These are phyloP conservation scores for Aspergillus funiculosus DNA, from an alignment of 495 filamentous ascomycete species.

Conservation along the genomic window DNA sequence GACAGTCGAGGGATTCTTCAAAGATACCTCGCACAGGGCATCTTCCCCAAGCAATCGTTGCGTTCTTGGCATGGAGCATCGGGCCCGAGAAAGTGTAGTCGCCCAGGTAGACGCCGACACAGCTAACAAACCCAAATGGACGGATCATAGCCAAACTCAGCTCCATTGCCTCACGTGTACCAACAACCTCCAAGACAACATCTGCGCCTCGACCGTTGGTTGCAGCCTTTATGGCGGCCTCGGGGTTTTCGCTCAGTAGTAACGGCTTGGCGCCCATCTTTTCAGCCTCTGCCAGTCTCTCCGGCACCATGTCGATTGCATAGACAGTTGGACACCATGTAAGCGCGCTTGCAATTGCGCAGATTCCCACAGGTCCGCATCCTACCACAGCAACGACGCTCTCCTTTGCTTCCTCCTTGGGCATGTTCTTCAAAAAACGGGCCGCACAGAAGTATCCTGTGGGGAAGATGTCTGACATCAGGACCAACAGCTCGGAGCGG, in stretches of 20 bases:
- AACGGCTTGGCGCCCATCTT: slow-evolving; percentile 64
- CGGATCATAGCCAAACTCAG: slow-evolving; percentile 75
- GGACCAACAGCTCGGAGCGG: slow-evolving; percentile 60
- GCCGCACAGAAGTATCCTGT: slow-evolving; percentile 77
- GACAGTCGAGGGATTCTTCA: slow-evolving; percentile 59
- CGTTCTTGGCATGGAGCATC: slow-evolving; percentile 72
- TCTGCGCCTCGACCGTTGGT: slow-evolving; percentile 79
- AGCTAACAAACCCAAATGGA: slow-evolving; percentile 73
- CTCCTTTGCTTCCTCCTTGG: slow-evolving; percentile 47
- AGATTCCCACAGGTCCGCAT: slow-evolving; percentile 79
- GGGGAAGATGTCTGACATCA: slow-evolving; percentile 53
- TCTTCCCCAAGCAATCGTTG: slow-evolving; percentile 73
- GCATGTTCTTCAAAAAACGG: slow-evolving; percentile 61
- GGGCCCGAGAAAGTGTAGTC: slow-evolving; percentile 69
- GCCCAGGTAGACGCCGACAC: slow-evolving; percentile 79
- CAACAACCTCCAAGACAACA: slow-evolving; percentile 80
- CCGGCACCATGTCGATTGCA: slow-evolving; percentile 71
- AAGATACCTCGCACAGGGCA: slow-evolving; percentile 77
- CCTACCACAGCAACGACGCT: slow-evolving; percentile 70
- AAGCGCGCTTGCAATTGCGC: slow-evolving; percentile 70
- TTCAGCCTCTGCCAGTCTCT: slow-evolving; percentile 62
- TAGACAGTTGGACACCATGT: slow-evolving; percentile 65
- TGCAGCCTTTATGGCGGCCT: slow-evolving; percentile 59
- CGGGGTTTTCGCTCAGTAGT: slow-evolving; percentile 51
- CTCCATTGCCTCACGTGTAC: slow-evolving; percentile 64